Conservation (phyloP, 2,329 filamentous ascomycete species). For the Dactylella cylindrospora region DNA sequence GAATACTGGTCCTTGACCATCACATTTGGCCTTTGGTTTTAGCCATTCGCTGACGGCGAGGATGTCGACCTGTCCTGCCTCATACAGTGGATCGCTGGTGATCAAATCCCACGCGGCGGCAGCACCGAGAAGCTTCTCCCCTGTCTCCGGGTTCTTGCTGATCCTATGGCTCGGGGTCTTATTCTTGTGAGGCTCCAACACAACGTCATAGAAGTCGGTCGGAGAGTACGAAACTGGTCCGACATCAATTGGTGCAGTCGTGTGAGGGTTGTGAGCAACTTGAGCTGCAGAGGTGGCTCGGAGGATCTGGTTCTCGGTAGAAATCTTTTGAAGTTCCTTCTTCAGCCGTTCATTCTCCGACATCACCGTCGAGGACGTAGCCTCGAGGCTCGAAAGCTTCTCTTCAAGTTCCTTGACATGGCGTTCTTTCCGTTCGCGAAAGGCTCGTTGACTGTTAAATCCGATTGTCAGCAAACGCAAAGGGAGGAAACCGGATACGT, state of each 20-base stretch:
- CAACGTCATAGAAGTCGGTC: constrained; percentile 68
- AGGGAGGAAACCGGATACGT: constrained; percentile 13
- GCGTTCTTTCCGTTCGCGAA: constrained; percentile 91
- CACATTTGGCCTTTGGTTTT: constrained; percentile 73
- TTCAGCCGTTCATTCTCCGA: constrained; percentile 86
- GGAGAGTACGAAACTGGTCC: constrained; percentile 72
- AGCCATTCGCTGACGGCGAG: constrained; percentile 76
- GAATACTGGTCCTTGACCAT: constrained; percentile 86
- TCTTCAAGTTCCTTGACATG: constrained; percentile 91
- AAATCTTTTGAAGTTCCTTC: constrained; percentile 76
- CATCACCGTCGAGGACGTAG: constrained; percentile 69
- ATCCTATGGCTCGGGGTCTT: constrained; percentile 70
- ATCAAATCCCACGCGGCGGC: constrained; percentile 89
- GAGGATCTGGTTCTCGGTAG: constrained; percentile 89
- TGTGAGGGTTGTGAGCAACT: constrained; percentile 54
- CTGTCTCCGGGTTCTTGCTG: constrained; percentile 63
- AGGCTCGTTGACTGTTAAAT: constrained; percentile 76
- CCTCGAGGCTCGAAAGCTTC: constrained; percentile 76
- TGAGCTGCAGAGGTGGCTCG: constrained; percentile 67
- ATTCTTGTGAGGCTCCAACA: constrained; percentile 64
- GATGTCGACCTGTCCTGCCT: constrained; percentile 76
- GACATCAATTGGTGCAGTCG: constrained; percentile 58
- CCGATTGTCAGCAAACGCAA: constrained; percentile 17
- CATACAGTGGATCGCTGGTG: constrained; percentile 74
- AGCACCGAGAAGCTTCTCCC: constrained; percentile 70